Conservation (phyloP, 768 basidiomycete species). For the Amanita pseudoporphyria region DNA sequence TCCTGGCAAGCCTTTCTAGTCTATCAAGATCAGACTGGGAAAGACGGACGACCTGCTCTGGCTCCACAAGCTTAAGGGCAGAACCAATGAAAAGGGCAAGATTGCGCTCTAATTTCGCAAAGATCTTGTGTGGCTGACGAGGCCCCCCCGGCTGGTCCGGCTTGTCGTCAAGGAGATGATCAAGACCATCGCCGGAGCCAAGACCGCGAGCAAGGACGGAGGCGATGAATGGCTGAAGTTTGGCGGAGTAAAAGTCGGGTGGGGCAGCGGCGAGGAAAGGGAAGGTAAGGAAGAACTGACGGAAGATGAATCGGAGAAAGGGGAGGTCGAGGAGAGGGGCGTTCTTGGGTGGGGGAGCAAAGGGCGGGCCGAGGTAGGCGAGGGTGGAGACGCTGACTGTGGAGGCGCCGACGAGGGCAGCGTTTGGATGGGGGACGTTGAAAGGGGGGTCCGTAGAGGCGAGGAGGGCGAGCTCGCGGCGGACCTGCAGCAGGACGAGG, state of each 20-base stretch:
- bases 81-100: constrained; percentile 73
- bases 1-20: constrained; percentile 63
- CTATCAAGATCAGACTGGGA: constrained; percentile 77
- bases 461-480: constrained; percentile 68
- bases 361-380: constrained; percentile 84
- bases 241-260: constrained; percentile 85
- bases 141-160: constrained; percentile 12
- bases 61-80: constrained; percentile 74
- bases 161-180: background rate
- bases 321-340: constrained; percentile 64
- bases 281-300: constrained; percentile 89
- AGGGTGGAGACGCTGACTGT: constrained; percentile 51
- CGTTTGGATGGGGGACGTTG: constrained; percentile 11
- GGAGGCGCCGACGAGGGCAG: constrained; percentile 10
- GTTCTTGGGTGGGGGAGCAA: constrained; percentile 58
- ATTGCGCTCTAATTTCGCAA: constrained; percentile 78
- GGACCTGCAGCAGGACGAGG: constrained; percentile 79
- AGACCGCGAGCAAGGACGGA: constrained; percentile 77
- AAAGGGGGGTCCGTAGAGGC: constrained; percentile 26
- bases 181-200: constrained; percentile 39
- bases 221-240: constrained; percentile 90
- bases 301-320: constrained; percentile 82
- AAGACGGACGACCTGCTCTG: constrained; percentile 85
- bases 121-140: constrained; percentile 40
- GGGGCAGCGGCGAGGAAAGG: constrained; percentile 90